These are phyloP conservation scores for Elsinoe fawcettii DNA, from an alignment of 2,329 filamentous ascomycete genomes.

Conservation along the genomic window DNA sequence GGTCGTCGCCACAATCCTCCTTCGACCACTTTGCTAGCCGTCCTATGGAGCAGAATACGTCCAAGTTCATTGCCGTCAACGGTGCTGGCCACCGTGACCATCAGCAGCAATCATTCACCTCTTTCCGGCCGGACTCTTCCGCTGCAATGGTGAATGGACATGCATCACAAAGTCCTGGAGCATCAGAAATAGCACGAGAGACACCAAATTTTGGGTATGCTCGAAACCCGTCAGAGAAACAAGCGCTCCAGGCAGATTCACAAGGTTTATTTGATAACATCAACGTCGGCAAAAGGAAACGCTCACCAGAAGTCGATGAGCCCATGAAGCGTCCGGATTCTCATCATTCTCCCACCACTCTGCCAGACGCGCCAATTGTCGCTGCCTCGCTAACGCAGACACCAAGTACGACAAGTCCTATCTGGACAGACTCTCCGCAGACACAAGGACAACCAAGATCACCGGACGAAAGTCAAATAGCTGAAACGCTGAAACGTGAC, in stretches of 20 bases:
- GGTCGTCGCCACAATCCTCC: not conserved
- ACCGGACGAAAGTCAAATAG: slow-evolving; percentile 1
- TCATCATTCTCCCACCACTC: not conserved
- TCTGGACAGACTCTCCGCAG: not conserved
- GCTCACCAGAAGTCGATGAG: not conserved
- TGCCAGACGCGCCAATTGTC: not conserved
- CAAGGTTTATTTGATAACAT: slow-evolving; percentile 7
- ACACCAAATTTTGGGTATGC: not conserved
- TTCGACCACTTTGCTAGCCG: not conserved
- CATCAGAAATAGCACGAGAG: not conserved
- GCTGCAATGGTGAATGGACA: not conserved
- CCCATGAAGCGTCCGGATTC: not conserved
- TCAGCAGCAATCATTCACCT: slow-evolving; percentile 7
- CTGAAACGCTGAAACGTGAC: slow-evolving; percentile 5
- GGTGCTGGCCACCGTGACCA: not conserved
- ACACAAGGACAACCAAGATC: not conserved
- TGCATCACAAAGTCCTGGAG: not conserved
- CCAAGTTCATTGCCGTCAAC: slow-evolving; percentile 12
- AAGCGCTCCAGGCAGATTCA: not conserved
- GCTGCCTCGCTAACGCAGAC: not conserved
- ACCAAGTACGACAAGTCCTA: not conserved
- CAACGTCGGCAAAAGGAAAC: slow-evolving; percentile 12
- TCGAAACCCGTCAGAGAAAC: not conserved
- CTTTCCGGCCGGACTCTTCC: slow-evolving; percentile 13
- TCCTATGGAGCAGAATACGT: not conserved